A percentile compares a stretch with the other conserved stretches of the same genome.
Evolutionary conservation across 2,329 filamentous ascomycete species (phyloP).

Genomic region (Penicillium sp.): DNA sequence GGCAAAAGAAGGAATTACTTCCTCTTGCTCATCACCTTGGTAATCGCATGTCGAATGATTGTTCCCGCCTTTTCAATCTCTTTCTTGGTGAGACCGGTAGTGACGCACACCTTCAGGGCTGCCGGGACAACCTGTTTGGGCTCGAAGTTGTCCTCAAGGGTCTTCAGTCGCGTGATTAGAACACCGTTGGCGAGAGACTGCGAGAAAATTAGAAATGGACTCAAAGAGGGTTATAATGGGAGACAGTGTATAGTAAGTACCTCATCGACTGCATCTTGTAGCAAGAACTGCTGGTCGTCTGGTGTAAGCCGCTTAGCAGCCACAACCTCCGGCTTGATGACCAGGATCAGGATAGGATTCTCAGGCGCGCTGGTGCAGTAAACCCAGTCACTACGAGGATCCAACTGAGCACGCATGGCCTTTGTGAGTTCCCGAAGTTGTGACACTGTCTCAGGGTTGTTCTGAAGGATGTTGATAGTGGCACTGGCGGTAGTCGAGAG

Average conservation of each 20-base stretch:
- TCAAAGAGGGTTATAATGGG: neutral
- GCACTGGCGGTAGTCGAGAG: conserved; percentile 92
- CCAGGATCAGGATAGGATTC: conserved; percentile 78
- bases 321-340: conserved; percentile 74
- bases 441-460: conserved; percentile 69
- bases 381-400: conserved; percentile 90
- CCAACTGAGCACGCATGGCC: conserved; percentile 74
- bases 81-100: conserved; percentile 78
- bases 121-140: conserved; percentile 64
- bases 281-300: conserved; percentile 71
- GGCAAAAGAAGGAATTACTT: conserved; percentile 29
- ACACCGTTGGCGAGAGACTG: conserved; percentile 80
- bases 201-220: conserved; percentile 9
- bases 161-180: conserved; percentile 77
- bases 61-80: conserved; percentile 91
- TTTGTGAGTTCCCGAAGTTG: conserved; percentile 79
- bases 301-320: conserved; percentile 57
- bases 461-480: conserved; percentile 75
- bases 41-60: conserved; percentile 81
- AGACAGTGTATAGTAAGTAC: conserved; percentile 49
- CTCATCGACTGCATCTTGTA: conserved; percentile 94
- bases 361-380: conserved; percentile 68
- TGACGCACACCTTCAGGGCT: conserved; percentile 84
- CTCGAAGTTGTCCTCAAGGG: conserved; percentile 57
- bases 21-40: conserved; percentile 67